Conservation (phyloP, 1,284 basidiomycete genomes). For the Vanrija humicola region DNA sequence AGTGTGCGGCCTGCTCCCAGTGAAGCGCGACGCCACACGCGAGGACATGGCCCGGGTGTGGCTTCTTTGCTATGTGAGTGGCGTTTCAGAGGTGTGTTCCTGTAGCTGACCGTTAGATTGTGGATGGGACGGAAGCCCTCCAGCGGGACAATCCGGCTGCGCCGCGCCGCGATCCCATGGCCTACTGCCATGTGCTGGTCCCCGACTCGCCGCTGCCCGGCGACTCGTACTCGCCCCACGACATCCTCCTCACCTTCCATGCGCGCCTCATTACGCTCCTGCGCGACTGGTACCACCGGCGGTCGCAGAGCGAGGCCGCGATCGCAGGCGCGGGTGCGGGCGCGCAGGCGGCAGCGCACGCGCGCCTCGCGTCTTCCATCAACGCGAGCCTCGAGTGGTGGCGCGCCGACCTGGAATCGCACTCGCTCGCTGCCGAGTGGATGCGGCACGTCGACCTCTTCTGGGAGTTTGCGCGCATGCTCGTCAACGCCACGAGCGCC, state of each 20-base stretch:
- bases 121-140: conserved; percentile 31
- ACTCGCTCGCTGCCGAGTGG: conserved; percentile 5
- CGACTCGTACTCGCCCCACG: conserved; percentile 17
- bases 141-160: conserved; percentile 17
- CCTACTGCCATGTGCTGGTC: conserved; percentile 24
- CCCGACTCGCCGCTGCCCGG: conserved; percentile 14
- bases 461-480: conserved; percentile 32
- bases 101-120: conserved; percentile 18
- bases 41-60: conserved; percentile 40
- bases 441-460: conserved; percentile 28
- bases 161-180: conserved; percentile 20
- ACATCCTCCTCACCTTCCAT: conserved; percentile 37
- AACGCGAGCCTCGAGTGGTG: conserved; percentile 31
- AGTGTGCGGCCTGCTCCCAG: conserved; percentile 28
- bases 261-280: conserved; percentile 34
- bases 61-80: conserved; percentile 40
- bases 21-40: conserved; percentile 28
- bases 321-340: background rate
- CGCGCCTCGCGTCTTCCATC: conserved; percentile 16
- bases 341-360: background rate
- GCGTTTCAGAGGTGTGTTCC: too few species aligned
- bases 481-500: conserved; percentile 27
- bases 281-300: conserved; percentile 27
- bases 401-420: conserved; percentile 23
- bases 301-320: conserved; percentile 8